phyloP scores from a whole-genome alignment of 805 yeast genomes.

The Torulaspora microellipsoides region DNA sequence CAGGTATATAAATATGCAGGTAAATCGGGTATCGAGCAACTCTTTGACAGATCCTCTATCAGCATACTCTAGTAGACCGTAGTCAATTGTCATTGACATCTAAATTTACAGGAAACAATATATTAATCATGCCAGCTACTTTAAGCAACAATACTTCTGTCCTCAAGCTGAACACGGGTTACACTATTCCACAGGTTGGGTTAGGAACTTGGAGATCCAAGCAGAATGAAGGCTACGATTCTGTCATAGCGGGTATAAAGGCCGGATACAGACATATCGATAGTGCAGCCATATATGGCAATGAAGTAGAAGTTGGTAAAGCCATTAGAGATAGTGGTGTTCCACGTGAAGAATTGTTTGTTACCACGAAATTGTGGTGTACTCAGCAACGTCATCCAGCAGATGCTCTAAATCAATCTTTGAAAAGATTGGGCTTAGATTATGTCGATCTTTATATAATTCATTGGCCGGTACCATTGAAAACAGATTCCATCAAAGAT shows the following conservation, averaged over 20 bases:
- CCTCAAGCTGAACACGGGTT: conserved; percentile 56
- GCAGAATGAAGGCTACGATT: conserved; percentile 48
- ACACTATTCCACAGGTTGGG: conserved; percentile 59
- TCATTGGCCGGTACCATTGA: conserved; percentile 75
- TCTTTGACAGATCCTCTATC: no score
- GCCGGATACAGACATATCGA: conserved; percentile 74
- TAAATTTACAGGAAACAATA: not conserved
- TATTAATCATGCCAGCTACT: conserved; percentile 9
- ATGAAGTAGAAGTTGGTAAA: conserved; percentile 61
- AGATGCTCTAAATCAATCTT: conserved; percentile 52
- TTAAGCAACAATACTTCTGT: conserved; percentile 19
- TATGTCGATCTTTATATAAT: conserved; percentile 75
- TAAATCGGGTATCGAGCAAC: no score
- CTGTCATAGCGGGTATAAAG: conserved; percentile 58
- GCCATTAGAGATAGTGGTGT: conserved; percentile 55
- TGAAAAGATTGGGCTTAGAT: conserved; percentile 60
- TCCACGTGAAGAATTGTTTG: conserved; percentile 58
- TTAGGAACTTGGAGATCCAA: conserved; percentile 70
- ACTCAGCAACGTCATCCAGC: conserved; percentile 47
- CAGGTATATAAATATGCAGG: no score
- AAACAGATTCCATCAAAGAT: conserved; percentile 38
- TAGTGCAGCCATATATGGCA: conserved; percentile 64
- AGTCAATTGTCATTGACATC: no score
- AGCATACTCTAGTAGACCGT: no score
- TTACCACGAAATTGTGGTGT: conserved; percentile 69